phyloP scores from a whole-genome alignment of 1,284 basidiomycete genomes.

The Apiotrichum akiyoshidainum region DNA sequence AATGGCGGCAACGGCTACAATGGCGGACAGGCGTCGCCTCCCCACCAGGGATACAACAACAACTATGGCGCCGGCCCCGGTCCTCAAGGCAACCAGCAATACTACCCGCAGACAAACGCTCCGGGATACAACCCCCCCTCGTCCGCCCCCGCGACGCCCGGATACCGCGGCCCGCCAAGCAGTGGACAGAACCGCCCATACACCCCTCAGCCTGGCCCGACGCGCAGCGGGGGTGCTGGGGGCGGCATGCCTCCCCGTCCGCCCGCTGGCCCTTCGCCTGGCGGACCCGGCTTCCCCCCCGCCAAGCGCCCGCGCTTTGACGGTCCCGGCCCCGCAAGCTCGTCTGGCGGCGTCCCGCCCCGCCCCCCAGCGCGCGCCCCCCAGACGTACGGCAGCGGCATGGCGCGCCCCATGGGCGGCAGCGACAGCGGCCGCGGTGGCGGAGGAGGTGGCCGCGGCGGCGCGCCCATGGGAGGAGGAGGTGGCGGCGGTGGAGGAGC shows the following conservation, averaged over 20 bases:
- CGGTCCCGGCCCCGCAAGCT: constrained; percentile 53
- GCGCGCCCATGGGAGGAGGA: neutral
- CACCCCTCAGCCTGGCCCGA: constrained; percentile 25
- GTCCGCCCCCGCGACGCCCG: neutral
- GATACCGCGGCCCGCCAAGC: constrained; percentile 10
- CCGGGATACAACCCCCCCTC: constrained; percentile 3
- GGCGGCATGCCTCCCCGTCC: constrained; percentile 5
- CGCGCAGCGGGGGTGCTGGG: neutral
- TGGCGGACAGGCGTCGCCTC: constrained; percentile 3
- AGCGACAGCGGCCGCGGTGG: constrained; percentile 24
- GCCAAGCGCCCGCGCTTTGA: constrained; percentile 78
- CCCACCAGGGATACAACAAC: constrained; percentile 5
- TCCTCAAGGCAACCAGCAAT: constrained; percentile 23
- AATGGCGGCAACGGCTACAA: neutral
- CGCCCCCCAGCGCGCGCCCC: constrained; percentile 21
- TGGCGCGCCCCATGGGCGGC: constrained; percentile 35
- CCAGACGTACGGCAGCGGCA: constrained; percentile 9
- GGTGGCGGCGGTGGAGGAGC: constrained; percentile 8
- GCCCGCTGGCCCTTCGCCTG: constrained; percentile 7
- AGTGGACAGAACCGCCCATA: constrained; percentile 32
- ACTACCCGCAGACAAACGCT: constrained; percentile 15
- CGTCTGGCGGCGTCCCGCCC: constrained; percentile 24
- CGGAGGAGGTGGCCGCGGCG: constrained; percentile 24
- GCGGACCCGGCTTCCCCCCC: constrained; percentile 41
- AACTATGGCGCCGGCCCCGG: constrained; percentile 9